Conservation (phyloP, 495 filamentous ascomycete genomes). For the Aspergillus steynii region DNA sequence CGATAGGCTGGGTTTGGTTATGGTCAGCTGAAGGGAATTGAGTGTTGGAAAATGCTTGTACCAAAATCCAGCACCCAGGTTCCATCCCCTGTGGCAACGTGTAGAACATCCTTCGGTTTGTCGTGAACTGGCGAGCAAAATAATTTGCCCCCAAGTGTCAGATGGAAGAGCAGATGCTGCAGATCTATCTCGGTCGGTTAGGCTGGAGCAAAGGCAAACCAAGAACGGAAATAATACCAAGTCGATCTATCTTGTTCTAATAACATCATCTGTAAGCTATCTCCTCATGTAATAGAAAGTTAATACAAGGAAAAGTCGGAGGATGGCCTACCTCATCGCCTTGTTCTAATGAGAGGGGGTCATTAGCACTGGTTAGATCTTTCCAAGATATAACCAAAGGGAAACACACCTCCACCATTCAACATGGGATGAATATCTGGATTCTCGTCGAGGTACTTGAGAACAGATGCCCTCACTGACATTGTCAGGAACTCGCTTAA, state of each 20-base stretch:
- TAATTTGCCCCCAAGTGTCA: conserved; percentile 4
- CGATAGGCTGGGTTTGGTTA: neutral
- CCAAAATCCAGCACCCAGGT: conserved; percentile 7
- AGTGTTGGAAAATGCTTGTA: neutral
- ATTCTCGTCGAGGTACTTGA: neutral
- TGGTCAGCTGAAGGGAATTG: neutral
- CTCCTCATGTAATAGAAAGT: neutral
- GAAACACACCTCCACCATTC: too few species aligned
- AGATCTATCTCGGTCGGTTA: neutral
- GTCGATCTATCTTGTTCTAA: neutral
- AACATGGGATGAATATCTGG: neutral
- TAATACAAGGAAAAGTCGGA: too few species aligned
- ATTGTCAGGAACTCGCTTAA: neutral
- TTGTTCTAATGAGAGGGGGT: too few species aligned
- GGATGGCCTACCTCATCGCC: too few species aligned
- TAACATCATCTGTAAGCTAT: neutral
- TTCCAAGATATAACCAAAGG: too few species aligned
- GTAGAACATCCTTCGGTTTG: neutral
- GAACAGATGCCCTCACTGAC: neutral
- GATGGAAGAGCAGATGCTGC: conserved; percentile 13
- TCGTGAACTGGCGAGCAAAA: neutral
- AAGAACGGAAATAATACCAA: neutral
- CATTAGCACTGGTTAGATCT: too few species aligned
- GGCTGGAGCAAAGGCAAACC: neutral
- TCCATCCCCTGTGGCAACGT: conserved; percentile 10